Evolutionary conservation across 768 basidiomycete species (phyloP).

Genomic region (Neoboletus magnificus): DNA sequence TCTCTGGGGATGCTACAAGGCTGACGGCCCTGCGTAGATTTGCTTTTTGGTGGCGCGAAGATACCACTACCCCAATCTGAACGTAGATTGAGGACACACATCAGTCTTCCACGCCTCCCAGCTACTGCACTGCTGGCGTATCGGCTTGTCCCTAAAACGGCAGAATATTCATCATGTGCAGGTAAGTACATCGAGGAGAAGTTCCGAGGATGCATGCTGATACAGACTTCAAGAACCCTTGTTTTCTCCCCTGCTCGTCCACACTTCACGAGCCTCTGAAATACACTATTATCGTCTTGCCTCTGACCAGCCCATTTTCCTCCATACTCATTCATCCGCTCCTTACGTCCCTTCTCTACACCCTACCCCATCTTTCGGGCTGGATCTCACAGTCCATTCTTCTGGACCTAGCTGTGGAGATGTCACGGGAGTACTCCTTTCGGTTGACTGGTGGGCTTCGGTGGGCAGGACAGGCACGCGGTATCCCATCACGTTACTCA

Average conservation of each 20-base stretch:
- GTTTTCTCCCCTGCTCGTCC: constrained; percentile 64
- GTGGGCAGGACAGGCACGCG: constrained; percentile 68
- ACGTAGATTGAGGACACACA: constrained; percentile 37
- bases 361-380: constrained; percentile 28
- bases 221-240: constrained; percentile 41
- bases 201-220: constrained; percentile 2
- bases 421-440: constrained; percentile 42
- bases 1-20: not conserved
- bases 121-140: constrained; percentile 68
- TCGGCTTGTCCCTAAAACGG: constrained; percentile 39
- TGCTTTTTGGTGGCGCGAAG: constrained; percentile 36
- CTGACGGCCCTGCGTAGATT: constrained; percentile 32
- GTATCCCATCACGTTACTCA: constrained; percentile 67
- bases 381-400: constrained; percentile 59
- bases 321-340: constrained; percentile 67
- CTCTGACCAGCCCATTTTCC: constrained; percentile 25
- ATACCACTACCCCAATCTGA: constrained; percentile 32
- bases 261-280: constrained; percentile 57
- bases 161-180: constrained; percentile 23
- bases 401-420: constrained; percentile 48
- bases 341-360: constrained; percentile 50
- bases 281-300: constrained; percentile 63
- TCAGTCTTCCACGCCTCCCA: constrained; percentile 54
- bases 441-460: constrained; percentile 68
- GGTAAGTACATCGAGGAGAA: constrained; percentile 16